Evolutionary conservation across 2,329 filamentous ascomycete genomes (phyloP), one percentile per base, ranked within the genome.

Genomic region (Alternaria atra): DNA sequence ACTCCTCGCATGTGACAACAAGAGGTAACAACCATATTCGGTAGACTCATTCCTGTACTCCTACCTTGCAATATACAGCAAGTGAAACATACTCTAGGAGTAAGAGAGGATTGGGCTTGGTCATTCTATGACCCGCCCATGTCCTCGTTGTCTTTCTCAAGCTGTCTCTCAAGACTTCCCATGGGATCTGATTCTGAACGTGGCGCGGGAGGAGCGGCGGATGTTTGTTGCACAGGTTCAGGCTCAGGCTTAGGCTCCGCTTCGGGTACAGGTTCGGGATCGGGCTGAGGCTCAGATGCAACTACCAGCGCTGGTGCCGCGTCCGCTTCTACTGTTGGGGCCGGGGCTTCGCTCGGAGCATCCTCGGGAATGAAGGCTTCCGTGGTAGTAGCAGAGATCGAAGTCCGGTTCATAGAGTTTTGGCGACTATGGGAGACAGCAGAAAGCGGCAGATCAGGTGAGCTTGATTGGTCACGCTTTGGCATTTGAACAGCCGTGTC

Each of bases 161-260:
- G 64, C 55, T 82, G 82, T 25, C 77, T 78, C 64, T 85, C 83
- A 25, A 85, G 66, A 56, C 80, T 84, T 35, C 81, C 82, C 29
- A 84, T 70, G 32, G 85, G 67, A 72, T 85, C 82, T 30, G 80
- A 69, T 54, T 82, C 79, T 17, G 78, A 73, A 34, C 72, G 61
- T 8, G 66, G 66, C 9, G 58, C 56, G 23, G 68, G 65, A 34
- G 58, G 39, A 34, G 66, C 65, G 12, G 57, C 39, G 27, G 67
- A 29, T 29, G 46, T 54, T 13, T 55, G 44, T 34, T 68, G 52
- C n/a, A 48, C 17, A 34, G 58, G 10, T 12, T 57, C 58, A 34
- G 43, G 39, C 34, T 39, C 39, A 30, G 20, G 46, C n/a, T 47
- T 35, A 7, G 40, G 25, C 20, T 39, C 32, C n/a, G 46, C 23